Conservation (phyloP, 2,329 filamentous ascomycete species). For the Claviceps capensis region DNA sequence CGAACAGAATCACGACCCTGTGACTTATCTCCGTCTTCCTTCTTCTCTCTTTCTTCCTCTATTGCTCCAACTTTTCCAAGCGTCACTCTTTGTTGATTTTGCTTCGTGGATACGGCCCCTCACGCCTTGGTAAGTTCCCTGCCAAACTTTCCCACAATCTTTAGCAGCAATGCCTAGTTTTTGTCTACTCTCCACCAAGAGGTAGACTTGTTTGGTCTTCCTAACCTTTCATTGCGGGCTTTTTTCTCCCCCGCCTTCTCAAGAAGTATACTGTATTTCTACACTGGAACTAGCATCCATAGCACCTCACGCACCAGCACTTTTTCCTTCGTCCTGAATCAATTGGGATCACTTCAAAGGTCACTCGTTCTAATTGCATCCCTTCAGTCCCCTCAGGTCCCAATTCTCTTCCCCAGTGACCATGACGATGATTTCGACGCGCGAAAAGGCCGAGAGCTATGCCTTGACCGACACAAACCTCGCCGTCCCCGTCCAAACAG, state of each 20-base stretch:
- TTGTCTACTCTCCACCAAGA: not conserved
- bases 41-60: not conserved
- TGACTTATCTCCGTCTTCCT: not conserved
- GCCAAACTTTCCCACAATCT: not conserved
- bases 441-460: slow-evolving; percentile 11
- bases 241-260: not conserved
- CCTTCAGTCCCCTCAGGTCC: not conserved
- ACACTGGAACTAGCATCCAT: not conserved
- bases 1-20: not conserved
- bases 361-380: not conserved
- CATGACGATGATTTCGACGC: slow-evolving; percentile 11
- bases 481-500: slow-evolving; percentile 15
- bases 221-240: not conserved
- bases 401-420: not conserved
- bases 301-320: not conserved
- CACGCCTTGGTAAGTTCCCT: not conserved
- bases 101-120: not conserved
- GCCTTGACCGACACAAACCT: slow-evolving; percentile 11
- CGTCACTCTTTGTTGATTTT: not conserved
- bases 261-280: not conserved
- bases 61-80: not conserved
- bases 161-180: not conserved
- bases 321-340: not conserved
- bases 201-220: not conserved
- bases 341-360: not conserved